Conservation (phyloP, 345 rosid genomes). For the Euclidium syriacum region DNA sequence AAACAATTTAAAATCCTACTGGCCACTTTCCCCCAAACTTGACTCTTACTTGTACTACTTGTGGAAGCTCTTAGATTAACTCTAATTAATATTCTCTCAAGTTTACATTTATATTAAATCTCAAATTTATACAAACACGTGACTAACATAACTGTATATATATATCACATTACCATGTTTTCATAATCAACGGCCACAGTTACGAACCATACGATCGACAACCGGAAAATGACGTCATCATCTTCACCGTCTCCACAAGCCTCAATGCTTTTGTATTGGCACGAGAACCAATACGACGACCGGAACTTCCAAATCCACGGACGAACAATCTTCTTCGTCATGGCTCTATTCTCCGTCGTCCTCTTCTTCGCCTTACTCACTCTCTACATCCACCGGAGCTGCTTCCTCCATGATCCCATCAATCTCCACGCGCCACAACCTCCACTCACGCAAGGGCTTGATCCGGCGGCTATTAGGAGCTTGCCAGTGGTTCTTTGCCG, state of each 20-base stretch:
- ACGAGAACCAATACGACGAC: constrained; percentile 31
- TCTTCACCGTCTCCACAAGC: constrained; percentile 23
- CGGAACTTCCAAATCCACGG: constrained; percentile 18
- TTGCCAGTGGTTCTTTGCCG: constrained; percentile 22
- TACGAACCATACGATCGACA: not conserved
- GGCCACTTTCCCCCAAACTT: not conserved
- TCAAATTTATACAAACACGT: not conserved
- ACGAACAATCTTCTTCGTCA: constrained; percentile 10
- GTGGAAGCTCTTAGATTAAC: not conserved
- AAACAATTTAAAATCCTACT: not conserved
- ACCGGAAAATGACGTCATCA: constrained; percentile 30
- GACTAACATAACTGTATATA: not conserved
- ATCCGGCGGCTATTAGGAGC: constrained; percentile 4
- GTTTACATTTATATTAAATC: not conserved
- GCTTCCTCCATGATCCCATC: not conserved
- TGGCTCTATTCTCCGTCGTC: constrained; percentile 18
- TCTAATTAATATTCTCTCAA: not conserved
- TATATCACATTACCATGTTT: not conserved
- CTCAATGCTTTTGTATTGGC: constrained; percentile 28
- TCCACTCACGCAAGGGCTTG: constrained; percentile 14
- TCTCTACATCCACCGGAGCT: constrained; percentile 29
- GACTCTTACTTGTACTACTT: constrained; percentile 7
- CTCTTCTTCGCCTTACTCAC: constrained; percentile 21
- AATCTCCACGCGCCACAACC: not conserved
- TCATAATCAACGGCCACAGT: not conserved